Base-by-base conservation (phyloP, 371 early-diverging fungal species). In the Lichtheimia corymbifera region DNA sequence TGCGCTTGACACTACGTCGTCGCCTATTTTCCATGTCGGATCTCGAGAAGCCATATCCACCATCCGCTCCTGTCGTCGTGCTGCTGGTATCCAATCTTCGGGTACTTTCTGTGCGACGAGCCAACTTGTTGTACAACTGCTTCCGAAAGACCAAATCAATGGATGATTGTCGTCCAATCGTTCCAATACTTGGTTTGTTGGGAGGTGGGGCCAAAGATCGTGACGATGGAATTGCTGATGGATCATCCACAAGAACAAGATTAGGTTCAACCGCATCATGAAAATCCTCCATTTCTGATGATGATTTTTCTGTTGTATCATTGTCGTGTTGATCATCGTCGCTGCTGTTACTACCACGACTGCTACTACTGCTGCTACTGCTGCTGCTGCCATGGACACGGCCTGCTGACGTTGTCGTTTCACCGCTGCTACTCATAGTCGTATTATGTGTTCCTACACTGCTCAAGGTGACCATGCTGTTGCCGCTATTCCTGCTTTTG, bases 231-330 rank as follows among this genome's bases (percentile, higher is more conserved):
- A 49, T 30, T 9, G 53, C 45, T 22, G 44, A 28, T 2, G 65
- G 27, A 49, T 69, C 59, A 43, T 75, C 73, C 0, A 71, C 67
- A 12, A 65, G 49, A 0, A 66, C 65, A 12, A 75, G 55, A 4
- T 63, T 61, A 0, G 75, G 75, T 51, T 78, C 79, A 1, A 74
- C 58, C 0, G 74, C 74, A 45, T 77, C 77, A 51, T 70, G 77
- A 24, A 66, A 73, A 3, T 52, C 60, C 2, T 59, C 51, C 28
- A 60, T 58, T 55, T 66, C 63, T 24, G 44, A 18, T n/a, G 63
- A 60, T 20, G 50, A 53, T 42, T 35, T 35, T 9, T 35, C 35
- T 11, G 35, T 35, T 27, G 54, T 20, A 57, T 44, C 17, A 35
- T 50, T 42, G 9, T 54, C 41, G 50, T 40, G 27, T 18, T 22